phyloP scores from a whole-genome alignment of 73 alveolate species.

The Symbiodinium pilosum region DNA sequence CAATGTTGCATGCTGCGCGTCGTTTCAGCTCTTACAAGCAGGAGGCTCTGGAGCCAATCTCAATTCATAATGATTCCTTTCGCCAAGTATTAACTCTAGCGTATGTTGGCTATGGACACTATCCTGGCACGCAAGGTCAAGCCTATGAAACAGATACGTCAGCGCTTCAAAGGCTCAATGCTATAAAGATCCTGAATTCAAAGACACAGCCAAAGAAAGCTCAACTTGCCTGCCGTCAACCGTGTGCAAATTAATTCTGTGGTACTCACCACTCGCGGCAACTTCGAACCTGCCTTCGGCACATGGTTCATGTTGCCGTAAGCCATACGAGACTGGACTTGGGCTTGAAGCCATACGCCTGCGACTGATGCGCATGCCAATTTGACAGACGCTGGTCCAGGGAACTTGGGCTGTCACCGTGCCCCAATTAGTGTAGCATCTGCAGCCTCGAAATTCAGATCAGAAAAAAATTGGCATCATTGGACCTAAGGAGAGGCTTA shows the following conservation, averaged over 20 bases:
- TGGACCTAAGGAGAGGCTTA: neutral
- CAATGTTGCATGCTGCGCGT: too few species aligned
- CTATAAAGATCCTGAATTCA: too few species aligned
- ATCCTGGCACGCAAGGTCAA: neutral
- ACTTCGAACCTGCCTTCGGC: neutral
- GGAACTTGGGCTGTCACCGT: neutral
- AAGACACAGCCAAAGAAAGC: neutral
- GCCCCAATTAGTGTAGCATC: conserved; percentile 85
- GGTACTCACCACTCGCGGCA: neutral
- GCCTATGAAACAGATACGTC: too few species aligned
- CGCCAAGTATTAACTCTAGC: conserved; percentile 14
- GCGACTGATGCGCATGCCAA: neutral
- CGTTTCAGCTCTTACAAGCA: neutral
- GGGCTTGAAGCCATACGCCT: conserved; percentile 91
- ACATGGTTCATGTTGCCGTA: conserved; percentile 53
- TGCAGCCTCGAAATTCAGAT: conserved; percentile 29
- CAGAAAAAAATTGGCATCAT: neutral
- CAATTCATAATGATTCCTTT: neutral
- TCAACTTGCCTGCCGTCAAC: neutral
- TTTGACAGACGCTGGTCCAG: neutral
- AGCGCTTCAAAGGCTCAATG: too few species aligned
- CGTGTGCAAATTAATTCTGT: neutral
- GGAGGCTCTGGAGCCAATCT: neutral
- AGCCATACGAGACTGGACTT: conserved; percentile 86
- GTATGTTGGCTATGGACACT: neutral